Evolutionary conservation across 768 basidiomycete genomes (phyloP), one percentile per base, ranked within the genome.

Genomic region (Tricholoma furcatifolium): DNA sequence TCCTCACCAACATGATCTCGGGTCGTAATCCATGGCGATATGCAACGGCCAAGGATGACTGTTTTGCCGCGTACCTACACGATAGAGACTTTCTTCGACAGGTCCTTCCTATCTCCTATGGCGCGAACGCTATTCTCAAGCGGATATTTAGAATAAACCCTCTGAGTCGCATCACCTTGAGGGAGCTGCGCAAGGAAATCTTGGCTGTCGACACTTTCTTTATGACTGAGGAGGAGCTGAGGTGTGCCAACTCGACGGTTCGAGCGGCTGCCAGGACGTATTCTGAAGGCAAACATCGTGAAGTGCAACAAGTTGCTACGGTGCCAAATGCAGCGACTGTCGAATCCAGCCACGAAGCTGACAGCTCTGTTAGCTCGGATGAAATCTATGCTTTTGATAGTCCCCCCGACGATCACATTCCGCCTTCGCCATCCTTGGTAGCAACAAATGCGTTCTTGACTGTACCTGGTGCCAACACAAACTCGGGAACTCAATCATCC

Each of bases 1-100:
- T 96, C 57, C 78, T 96, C 50, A 77, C 87, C 59, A 94, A 92
- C 67, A 81, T 96, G 71, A 82, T 88, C 43, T 85, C 85, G 50
- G 85, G 85, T 15, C 79, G 87, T 21, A 85, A 84, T 59, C 88
- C 89, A 10, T 94, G 92, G 93, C 74, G 79, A 47, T 78, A 80
- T 59, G 89, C 91, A 3, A 80, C 75, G 59, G 74, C 74, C 55
- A 76, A 69, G 24, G 90, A 93, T 70, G 79, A 81, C 45, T 84
- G 81, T 53, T 93, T 87, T 72, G 63, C 73, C 8, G 78, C 81
- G 12, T 93, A 76, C 72, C 66, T 88, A 53, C 70, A 77, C 56
- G 74, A 91, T 62, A 74, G 71, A 41, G 70, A 88, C 60, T 87
- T 83, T 63, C 78, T 93, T 35, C 77, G 77, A 43, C 68, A 77